Evolutionary conservation across 257 asterid genomes (phyloP).

Genomic region (Solanum tarijense): DNA sequence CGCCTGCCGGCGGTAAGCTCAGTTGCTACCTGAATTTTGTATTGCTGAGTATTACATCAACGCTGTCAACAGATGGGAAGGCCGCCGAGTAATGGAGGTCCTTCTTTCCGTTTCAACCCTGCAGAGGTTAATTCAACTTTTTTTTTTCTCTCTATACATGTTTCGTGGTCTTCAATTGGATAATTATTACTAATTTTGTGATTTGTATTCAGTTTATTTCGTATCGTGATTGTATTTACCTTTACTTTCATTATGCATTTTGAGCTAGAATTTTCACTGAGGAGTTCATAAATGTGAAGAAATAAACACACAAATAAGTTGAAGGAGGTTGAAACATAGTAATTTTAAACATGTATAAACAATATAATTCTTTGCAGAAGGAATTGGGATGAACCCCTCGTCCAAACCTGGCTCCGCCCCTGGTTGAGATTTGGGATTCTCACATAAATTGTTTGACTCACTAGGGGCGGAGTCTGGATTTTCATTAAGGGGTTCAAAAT

Average conservation of each 20-base stretch:
- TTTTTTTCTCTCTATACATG: not conserved
- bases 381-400: not conserved
- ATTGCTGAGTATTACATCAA: not conserved
- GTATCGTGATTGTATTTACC: not conserved
- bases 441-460: not conserved
- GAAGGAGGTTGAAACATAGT: not conserved
- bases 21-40: not conserved
- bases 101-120: constrained; percentile 78
- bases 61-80: constrained; percentile 54
- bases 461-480: not conserved
- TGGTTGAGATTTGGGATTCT: not conserved
- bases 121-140: constrained; percentile 42
- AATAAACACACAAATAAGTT: not conserved
- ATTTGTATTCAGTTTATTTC: not conserved
- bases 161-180: not conserved
- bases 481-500: not conserved
- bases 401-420: not conserved
- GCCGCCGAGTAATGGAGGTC: constrained; percentile 88
- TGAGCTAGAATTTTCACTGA: not conserved
- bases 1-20: not conserved
- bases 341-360: not conserved
- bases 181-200: not conserved
- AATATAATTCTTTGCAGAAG: not conserved
- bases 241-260: not conserved
- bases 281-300: not conserved